Evolutionary conservation across 768 basidiomycete genomes (phyloP).

Genomic region (Leccinum disarticulatum): DNA sequence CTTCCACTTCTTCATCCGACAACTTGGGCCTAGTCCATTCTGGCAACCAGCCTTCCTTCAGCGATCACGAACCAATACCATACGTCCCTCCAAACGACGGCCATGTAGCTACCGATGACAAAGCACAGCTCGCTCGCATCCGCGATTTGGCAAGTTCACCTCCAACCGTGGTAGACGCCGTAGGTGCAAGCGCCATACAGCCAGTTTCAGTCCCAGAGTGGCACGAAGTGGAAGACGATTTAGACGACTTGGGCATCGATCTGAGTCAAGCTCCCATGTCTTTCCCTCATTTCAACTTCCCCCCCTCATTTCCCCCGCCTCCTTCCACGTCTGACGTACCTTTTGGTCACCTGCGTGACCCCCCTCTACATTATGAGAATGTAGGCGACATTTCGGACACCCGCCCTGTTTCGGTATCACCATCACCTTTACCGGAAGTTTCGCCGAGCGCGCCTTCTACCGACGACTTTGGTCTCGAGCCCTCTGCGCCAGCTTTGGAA

Average conservation of each 20-base stretch:
- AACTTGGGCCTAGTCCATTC: conserved; percentile 5
- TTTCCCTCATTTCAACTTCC: conserved; percentile 7
- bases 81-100: conserved; percentile 40
- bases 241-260: conserved; percentile 20
- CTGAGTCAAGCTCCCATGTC: conserved; percentile 9
- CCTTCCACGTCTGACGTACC: conserved; percentile 45
- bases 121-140: conserved; percentile 53
- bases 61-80: conserved; percentile 22
- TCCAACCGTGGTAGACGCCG: conserved; percentile 26
- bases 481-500: conserved; percentile 48
- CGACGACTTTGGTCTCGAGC: conserved; percentile 31
- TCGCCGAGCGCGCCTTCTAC: conserved; percentile 36
- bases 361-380: conserved; percentile 38
- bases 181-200: conserved; percentile 14
- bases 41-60: conserved; percentile 1
- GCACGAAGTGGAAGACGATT: conserved; percentile 49
- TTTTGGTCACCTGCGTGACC: conserved; percentile 34
- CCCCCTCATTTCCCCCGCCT: conserved; percentile 27
- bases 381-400: conserved; percentile 32
- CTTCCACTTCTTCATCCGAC: conserved; percentile 15
- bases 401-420: conserved; percentile 40
- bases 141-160: conserved; percentile 54
- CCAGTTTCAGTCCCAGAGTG: conserved; percentile 52
- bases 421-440: conserved; percentile 47
- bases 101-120: conserved; percentile 71